Evolutionary conservation across 1,284 basidiomycete species (phyloP).

Genomic region (Papiliotrema flavescens): DNA sequence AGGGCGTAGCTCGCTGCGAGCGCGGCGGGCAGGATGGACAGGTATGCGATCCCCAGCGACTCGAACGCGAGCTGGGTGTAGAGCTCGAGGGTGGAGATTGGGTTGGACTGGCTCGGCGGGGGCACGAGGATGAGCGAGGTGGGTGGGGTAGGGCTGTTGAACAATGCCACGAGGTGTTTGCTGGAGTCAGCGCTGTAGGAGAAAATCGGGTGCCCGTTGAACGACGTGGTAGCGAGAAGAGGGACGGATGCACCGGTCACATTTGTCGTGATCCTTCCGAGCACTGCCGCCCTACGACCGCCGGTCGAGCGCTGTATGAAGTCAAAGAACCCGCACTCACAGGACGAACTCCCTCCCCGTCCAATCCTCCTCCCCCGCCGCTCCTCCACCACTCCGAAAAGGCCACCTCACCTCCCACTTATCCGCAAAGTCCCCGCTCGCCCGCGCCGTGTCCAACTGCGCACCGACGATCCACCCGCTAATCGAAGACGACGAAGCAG

Average conservation of each 20-base stretch:
- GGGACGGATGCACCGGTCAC: too few relatives aligned
- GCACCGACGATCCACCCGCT: slow-evolving; percentile 78
- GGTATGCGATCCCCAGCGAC: slow-evolving; percentile 85
- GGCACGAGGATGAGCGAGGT: slow-evolving; percentile 43
- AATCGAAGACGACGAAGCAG: not conserved
- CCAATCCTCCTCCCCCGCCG: slow-evolving; percentile 71
- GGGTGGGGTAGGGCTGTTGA: slow-evolving; percentile 75
- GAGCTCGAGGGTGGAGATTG: slow-evolving; percentile 61
- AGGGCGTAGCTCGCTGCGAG: slow-evolving; percentile 79
- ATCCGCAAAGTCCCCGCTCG: slow-evolving; percentile 55
- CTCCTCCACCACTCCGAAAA: slow-evolving; percentile 69
- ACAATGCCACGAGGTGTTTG: slow-evolving; percentile 59
- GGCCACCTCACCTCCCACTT: slow-evolving; percentile 77
- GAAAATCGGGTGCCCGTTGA: not conserved
- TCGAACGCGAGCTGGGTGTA: slow-evolving; percentile 93
- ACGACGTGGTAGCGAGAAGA: not conserved
- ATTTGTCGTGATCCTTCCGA: too few relatives aligned
- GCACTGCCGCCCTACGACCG: too few relatives aligned
- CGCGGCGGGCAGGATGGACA: slow-evolving; percentile 78
- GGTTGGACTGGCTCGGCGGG: slow-evolving; percentile 57
- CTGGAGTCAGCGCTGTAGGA: not conserved
- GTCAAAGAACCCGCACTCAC: slow-evolving; percentile 56
- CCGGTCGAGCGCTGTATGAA: too few relatives aligned
- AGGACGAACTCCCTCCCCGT: slow-evolving; percentile 87
- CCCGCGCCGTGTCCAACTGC: slow-evolving; percentile 72